phyloP scores from a whole-genome alignment of 176 grass and related monocot genomes.

The Eragrostis curvula region DNA sequence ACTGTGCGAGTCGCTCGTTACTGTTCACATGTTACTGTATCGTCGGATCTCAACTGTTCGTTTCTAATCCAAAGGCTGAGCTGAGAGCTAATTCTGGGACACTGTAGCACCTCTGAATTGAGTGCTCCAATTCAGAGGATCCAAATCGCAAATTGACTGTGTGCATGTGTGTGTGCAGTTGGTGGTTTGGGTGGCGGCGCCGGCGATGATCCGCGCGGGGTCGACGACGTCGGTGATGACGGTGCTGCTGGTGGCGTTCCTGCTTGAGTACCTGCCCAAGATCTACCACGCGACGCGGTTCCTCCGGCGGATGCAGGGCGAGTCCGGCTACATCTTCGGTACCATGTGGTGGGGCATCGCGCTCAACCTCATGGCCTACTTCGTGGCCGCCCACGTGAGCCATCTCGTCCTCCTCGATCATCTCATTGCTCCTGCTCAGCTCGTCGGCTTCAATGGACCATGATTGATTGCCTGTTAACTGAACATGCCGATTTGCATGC shows the following conservation, averaged over 20 bases:
- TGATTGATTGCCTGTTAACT: background rate
- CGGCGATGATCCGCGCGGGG: conserved; percentile 67
- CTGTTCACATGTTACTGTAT: too few relatives aligned
- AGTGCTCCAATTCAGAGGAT: too few relatives aligned
- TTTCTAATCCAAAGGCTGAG: too few relatives aligned
- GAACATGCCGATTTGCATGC: background rate
- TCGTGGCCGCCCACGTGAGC: conserved; percentile 80
- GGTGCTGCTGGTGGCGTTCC: conserved; percentile 64
- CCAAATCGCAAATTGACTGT: too few relatives aligned
- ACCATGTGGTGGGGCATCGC: conserved; percentile 95
- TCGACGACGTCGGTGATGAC: conserved; percentile 80
- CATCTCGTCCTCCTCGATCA: background rate
- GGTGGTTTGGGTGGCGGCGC: conserved; percentile 77
- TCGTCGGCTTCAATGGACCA: too few relatives aligned
- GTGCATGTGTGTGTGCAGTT: conserved; percentile 17
- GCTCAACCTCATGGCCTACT: conserved; percentile 95
- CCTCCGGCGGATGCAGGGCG: conserved; percentile 73
- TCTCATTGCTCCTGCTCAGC: too few relatives aligned
- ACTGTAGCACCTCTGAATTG: too few relatives aligned
- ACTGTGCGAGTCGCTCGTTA: too few relatives aligned
- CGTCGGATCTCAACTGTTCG: too few relatives aligned
- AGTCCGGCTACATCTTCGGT: conserved; percentile 70
- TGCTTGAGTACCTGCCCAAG: conserved; percentile 89
- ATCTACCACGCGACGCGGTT: conserved; percentile 79
- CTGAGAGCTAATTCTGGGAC: too few relatives aligned